Conservation (phyloP, 2,329 filamentous ascomycete species). For the Xylariaceae sp. region DNA sequence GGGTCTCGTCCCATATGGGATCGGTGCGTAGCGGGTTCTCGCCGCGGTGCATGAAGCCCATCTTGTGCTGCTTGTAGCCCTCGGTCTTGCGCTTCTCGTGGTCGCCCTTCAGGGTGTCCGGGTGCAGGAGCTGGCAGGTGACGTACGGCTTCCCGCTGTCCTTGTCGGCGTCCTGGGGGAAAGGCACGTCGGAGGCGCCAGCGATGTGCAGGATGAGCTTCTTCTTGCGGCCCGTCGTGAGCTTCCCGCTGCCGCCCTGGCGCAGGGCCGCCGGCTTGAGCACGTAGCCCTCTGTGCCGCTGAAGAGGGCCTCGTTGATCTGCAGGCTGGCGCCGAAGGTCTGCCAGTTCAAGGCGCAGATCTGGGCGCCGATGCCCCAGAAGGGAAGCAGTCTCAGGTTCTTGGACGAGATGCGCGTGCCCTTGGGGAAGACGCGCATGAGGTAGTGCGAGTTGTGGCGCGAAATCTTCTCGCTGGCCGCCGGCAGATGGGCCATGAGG, state of each 20-base stretch:
- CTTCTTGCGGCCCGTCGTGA: conserved; percentile 42
- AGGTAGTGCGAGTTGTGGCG: conserved; percentile 60
- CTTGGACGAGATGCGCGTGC: conserved; percentile 61
- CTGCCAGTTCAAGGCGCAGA: conserved; percentile 68
- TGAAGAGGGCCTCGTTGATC: conserved; percentile 64
- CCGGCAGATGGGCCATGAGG: conserved; percentile 47
- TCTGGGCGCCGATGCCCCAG: conserved; percentile 64
- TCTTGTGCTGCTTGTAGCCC: conserved; percentile 55
- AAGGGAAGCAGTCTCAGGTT: conserved; percentile 61
- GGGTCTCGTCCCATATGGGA: conserved; percentile 60
- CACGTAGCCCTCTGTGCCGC: conserved; percentile 60
- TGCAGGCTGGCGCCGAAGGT: conserved; percentile 63
- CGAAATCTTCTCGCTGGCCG: conserved; percentile 43
- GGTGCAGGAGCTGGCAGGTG: conserved; percentile 60
- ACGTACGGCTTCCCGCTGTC: conserved; percentile 60
- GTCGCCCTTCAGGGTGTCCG: conserved; percentile 42
- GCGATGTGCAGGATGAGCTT: conserved; percentile 54
- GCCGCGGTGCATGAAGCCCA: conserved; percentile 52
- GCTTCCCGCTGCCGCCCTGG: conserved; percentile 46
- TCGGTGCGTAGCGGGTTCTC: conserved; percentile 57
- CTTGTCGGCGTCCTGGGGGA: conserved; percentile 44
- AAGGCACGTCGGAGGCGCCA: conserved; percentile 58
- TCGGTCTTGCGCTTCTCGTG: conserved; percentile 59
- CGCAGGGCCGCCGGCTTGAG: conserved; percentile 60
- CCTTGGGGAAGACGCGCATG: conserved; percentile 69